Evolutionary conservation across 106 monocot species (phyloP), one percentile per base, ranked within the genome.

Genomic region (Acanthochlamys bracteata): DNA sequence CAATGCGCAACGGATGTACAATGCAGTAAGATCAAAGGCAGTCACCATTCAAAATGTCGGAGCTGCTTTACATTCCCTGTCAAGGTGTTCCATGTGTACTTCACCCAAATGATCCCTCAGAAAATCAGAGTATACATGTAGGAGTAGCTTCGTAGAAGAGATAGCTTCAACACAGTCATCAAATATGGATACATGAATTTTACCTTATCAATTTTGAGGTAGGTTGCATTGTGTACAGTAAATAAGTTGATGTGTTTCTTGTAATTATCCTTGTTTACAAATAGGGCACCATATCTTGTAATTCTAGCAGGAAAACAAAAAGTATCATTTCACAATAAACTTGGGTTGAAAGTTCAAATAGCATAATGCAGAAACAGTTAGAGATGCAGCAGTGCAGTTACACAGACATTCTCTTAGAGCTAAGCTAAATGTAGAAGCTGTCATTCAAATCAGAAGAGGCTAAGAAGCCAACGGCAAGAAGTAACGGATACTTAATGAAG

Each of bases 281-380:
- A 89, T 60, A 46, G 98, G 98, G 65, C 92, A 99, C 98, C 98
- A 99, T 55, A 92, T 41, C 67, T 58, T 82, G 49, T 67, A 67
- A 21, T 72, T 66, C 55, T 79, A 55, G 4, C 12, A 33, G 33
- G 33, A 33, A 33, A 3, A n/a, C n/a, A n/a, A 33, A 33, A 33
- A 33, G 6, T 33, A 6, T 33, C 4, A 3, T 33, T 3, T 33
- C 33, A 33, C 33, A 33, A 33, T 33, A 33, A 33, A 33, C 33
- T 33, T 33, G 33, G 33, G n/a, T n/a, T n/a, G 43, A 49, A 49
- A 10, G 49, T 14, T 49, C 49, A 33, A 33, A 33, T 33, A 6
- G 33, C 33, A 33, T 33, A 3, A 33, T 33, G 33, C 33, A 33
- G 33, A 33, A 33, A 33, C 4, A 33, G 33, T 33, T 3, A 33